Evolutionary conservation across 2,329 filamentous ascomycete species (phyloP).

Genomic region (Microdochium nivale): DNA sequence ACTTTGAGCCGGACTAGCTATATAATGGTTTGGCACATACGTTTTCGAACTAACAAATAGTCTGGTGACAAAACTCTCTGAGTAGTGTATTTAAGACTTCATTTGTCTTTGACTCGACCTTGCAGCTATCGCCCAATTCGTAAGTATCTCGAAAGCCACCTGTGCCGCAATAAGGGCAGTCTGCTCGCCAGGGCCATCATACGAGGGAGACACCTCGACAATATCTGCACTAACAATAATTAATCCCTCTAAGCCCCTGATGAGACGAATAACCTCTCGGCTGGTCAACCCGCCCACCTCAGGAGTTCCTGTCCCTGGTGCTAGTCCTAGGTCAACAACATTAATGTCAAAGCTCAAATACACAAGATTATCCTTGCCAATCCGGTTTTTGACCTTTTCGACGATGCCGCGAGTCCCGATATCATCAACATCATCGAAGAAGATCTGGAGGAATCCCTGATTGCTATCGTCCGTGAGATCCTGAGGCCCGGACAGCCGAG

Average conservation of each 20-base stretch:
- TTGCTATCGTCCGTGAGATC: too few relatives aligned
- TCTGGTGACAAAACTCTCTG: too few relatives aligned
- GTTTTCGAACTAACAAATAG: not conserved
- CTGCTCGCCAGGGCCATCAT: constrained; percentile 65
- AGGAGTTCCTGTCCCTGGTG: constrained; percentile 68
- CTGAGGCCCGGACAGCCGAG: too few relatives aligned
- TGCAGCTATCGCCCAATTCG: not conserved
- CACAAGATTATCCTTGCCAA: constrained; percentile 41
- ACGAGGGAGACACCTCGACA: constrained; percentile 71
- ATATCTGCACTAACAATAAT: constrained; percentile 72
- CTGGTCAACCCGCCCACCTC: constrained; percentile 78
- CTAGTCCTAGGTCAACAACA: constrained; percentile 62
- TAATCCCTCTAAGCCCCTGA: constrained; percentile 62
- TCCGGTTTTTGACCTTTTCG: constrained; percentile 48
- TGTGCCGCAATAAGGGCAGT: constrained; percentile 68
- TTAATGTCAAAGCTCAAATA: constrained; percentile 77
- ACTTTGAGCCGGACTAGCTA: too few relatives aligned
- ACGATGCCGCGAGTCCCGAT: constrained; percentile 58
- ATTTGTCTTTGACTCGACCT: not conserved
- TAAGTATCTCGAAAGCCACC: constrained; percentile 40
- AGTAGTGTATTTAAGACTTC: not conserved
- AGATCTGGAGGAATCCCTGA: constrained; percentile 48
- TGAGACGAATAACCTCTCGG: constrained; percentile 64
- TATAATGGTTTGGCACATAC: too few relatives aligned
- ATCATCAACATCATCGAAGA: constrained; percentile 61